Conservation (phyloP, 306 rosid species). For the Quercus glauca region DNA sequence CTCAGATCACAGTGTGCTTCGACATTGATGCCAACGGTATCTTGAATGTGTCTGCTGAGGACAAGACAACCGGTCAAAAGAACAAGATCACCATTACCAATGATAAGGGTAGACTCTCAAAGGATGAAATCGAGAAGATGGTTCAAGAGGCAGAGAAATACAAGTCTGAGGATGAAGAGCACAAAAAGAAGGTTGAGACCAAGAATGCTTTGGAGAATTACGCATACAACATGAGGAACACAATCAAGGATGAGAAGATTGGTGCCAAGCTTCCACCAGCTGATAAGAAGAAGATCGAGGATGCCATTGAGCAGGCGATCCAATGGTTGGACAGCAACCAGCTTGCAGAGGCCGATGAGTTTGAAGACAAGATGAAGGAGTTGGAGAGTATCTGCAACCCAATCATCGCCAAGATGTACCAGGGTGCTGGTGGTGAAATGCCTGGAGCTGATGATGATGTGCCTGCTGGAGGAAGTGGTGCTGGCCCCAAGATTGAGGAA, state of each 20-base stretch:
- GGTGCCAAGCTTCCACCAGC: slow-evolving; percentile 49
- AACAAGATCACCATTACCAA: slow-evolving; percentile 80
- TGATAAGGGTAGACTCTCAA: slow-evolving; percentile 69
- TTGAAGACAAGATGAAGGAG: slow-evolving; percentile 80
- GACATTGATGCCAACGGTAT: slow-evolving; percentile 80
- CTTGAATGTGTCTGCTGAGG: slow-evolving; percentile 69
- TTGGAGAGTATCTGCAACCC: slow-evolving; percentile 79
- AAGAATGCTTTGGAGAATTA: slow-evolving; percentile 72
- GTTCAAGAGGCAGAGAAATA: slow-evolving; percentile 80
- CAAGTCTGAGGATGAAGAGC: slow-evolving; percentile 72
- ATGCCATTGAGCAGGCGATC: slow-evolving; percentile 59
- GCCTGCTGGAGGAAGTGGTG: slow-evolving; percentile 52
- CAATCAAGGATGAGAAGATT: slow-evolving; percentile 60
- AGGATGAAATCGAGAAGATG: slow-evolving; percentile 81
- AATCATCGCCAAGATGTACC: slow-evolving; percentile 78
- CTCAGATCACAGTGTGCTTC: slow-evolving; percentile 74
- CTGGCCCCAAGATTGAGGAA: slow-evolving; percentile 81
- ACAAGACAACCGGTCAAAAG: slow-evolving; percentile 72
- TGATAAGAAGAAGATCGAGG: slow-evolving; percentile 69
- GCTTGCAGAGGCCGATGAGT: slow-evolving; percentile 64
- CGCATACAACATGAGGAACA: slow-evolving; percentile 68
- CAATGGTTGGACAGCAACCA: slow-evolving; percentile 71
- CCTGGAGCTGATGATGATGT: slow-evolving; percentile 48
- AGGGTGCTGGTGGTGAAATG: slow-evolving; percentile 55
- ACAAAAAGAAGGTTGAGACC: slow-evolving; percentile 60